These are phyloP conservation scores for Neotropicomus parvogracilis DNA, from an alignment of 1,284 basidiomycete genomes.

Conservation along the genomic window DNA sequence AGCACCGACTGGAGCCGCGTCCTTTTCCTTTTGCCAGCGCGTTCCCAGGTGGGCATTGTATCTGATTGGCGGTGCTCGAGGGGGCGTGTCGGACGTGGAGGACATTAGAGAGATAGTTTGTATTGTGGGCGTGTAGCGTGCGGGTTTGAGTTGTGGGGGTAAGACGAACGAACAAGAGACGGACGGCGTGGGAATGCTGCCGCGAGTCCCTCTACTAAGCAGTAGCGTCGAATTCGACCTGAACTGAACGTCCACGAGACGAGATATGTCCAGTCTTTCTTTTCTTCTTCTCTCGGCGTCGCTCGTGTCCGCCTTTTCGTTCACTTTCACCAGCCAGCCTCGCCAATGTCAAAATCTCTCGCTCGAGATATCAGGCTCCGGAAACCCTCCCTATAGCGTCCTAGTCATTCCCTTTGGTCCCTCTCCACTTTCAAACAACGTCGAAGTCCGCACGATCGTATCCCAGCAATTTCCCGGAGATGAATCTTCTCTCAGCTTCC, in stretches of 20 bases:
- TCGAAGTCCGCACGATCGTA: slow-evolving; percentile 63
- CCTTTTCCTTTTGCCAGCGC: slow-evolving; percentile 81
- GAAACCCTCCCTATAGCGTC: slow-evolving; percentile 60
- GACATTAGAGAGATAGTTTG: slow-evolving; percentile 29
- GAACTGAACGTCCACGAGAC: too few species aligned
- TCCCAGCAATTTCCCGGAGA: slow-evolving; percentile 48
- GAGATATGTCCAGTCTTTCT: slow-evolving; percentile 14
- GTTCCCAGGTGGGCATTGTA: slow-evolving; percentile 69
- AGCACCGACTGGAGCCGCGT: slow-evolving; percentile 60
- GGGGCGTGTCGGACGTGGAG: slow-evolving; percentile 47
- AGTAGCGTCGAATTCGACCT: too few species aligned
- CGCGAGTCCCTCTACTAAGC: too few species aligned
- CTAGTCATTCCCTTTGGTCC: slow-evolving; percentile 66
- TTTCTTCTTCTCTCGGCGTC: slow-evolving; percentile 18
- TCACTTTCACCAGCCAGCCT: slow-evolving; percentile 54
- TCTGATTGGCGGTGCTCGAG: slow-evolving; percentile 62
- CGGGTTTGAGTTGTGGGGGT: too few species aligned
- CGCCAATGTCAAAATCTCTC: slow-evolving; percentile 62
- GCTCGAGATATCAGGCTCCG: slow-evolving; percentile 48
- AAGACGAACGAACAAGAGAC: too few species aligned
- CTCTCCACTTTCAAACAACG: slow-evolving; percentile 52
- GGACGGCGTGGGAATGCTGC: too few species aligned
- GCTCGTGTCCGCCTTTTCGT: slow-evolving; percentile 42
- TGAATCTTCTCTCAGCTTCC: slow-evolving; percentile 46
- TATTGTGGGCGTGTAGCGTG: too few species aligned